Evolutionary conservation across 176 grass and related monocot genomes (phyloP).

Genomic region (Stipa capillata): DNA sequence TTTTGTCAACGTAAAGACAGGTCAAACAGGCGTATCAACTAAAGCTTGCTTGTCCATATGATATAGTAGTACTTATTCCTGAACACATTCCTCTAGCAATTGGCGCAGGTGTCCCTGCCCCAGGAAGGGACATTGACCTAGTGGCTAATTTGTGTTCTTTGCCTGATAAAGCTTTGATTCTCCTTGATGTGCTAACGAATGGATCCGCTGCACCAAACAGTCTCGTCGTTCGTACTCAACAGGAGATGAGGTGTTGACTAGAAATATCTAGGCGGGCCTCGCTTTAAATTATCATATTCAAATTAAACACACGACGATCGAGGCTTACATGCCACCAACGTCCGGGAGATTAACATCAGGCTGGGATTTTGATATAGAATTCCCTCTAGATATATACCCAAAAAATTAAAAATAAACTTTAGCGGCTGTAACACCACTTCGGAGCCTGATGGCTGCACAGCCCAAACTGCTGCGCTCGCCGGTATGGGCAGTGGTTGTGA

Average conservation of each 20-base stretch:
- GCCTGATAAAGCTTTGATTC: background rate
- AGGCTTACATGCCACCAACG: too few species aligned
- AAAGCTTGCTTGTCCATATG: background rate
- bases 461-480: too few species aligned
- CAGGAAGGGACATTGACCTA: constrained; percentile 8
- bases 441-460: too few species aligned
- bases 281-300: background rate
- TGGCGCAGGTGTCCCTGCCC: constrained; percentile 22
- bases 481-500: too few species aligned
- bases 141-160: background rate
- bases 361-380: too few species aligned
- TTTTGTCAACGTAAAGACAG: constrained; percentile 19
- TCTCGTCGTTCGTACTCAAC: background rate
- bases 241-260: background rate
- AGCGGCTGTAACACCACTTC: too few species aligned
- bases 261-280: background rate
- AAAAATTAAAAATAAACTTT: too few species aligned
- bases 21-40: background rate
- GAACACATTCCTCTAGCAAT: background rate
- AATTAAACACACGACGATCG: too few species aligned
- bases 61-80: background rate
- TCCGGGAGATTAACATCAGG: too few species aligned
- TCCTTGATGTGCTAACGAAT: background rate
- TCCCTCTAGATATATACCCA: too few species aligned
- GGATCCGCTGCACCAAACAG: background rate